Evolutionary conservation across 352 stramenopile species (phyloP), one percentile per base, ranked within the genome.

Genomic region (Pythium monospermum): DNA sequence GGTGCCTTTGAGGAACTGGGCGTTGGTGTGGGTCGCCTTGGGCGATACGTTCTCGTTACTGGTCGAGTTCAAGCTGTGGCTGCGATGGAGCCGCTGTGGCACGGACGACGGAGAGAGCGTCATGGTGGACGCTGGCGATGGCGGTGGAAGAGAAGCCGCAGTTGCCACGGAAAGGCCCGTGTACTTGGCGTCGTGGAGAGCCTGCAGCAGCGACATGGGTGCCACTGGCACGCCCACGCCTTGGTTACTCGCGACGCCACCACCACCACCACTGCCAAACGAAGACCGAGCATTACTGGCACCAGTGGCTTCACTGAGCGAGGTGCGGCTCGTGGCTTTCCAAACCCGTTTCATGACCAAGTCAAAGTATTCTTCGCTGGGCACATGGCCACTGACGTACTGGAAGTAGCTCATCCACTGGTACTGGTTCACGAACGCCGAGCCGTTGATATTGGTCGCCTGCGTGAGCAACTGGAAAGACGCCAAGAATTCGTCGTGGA

Each of bases 401-500:
- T 88, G 79, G 52, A 87, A 88, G 52, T 82, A 90, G 25, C 62
- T 76, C 51, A 86, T 69, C 79, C 79, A 90, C 47, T 90, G 79
- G 35, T 69, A 69, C 40, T 81, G 66, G 46, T 83, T 90, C 36
- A 90, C 73, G 12, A 87, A 85, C 5, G 68, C 52, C 16, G 70
- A 51, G 26, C 46, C 46, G 6, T 27, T 39, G 21, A 21, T 50
- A 11, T 32, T 56, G 8, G 43, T 60, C 2, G 38, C 37, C 22
- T 45, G 37, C 18, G 42, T 57, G 26, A 66, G 46, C 8, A 68
- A 49, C 42, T 68, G 57, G 35, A 90, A 84, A 0, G 76, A 71
- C 13, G 53, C 53, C 40, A 79, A 62, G 43, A 90, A 87, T 28
- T 85, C 75, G 19, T 73, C 63, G 19, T 81, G 68, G 10, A 71